phyloP scores from a whole-genome alignment of 1,284 basidiomycete genomes.

The Acaromyces ingoldii region DNA sequence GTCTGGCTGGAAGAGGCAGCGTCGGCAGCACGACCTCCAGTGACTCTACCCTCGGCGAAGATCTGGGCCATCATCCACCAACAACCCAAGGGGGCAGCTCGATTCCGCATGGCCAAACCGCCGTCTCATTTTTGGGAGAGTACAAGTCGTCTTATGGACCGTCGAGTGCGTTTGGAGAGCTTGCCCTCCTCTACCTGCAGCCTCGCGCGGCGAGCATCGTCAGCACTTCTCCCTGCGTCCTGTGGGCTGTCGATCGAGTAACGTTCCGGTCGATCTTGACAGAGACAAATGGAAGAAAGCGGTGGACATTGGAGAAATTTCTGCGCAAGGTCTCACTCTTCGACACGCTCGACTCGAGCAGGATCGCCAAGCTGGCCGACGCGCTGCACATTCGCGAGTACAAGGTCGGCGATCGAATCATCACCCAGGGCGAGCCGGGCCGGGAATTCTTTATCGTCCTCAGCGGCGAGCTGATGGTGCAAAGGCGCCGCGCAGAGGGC shows the following conservation, averaged over 20 bases:
- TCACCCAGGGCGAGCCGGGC: constrained; percentile 86
- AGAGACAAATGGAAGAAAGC: constrained; percentile 58
- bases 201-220: constrained; percentile 90
- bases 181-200: constrained; percentile 96
- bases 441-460: constrained; percentile 97
- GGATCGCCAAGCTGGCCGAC: constrained; percentile 94
- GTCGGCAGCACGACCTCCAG: constrained; percentile 24
- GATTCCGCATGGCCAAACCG: neutral
- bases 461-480: constrained; percentile 81
- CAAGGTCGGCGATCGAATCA: constrained; percentile 76
- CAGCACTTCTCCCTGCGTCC: constrained; percentile 70
- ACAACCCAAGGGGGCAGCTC: constrained; percentile 2
- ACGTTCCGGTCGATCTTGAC: constrained; percentile 95
- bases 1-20: constrained; percentile 3
- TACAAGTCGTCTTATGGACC: constrained; percentile 67
- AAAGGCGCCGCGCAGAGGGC: constrained; percentile 60
- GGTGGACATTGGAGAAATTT: constrained; percentile 94
- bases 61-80: too few relatives aligned
- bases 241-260: constrained; percentile 94
- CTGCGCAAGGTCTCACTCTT: constrained; percentile 84
- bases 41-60: constrained; percentile 10
- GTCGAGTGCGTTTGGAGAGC: constrained; percentile 87
- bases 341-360: constrained; percentile 74
- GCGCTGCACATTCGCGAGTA: constrained; percentile 81
- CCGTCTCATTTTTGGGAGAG: constrained; percentile 9